Evolutionary conservation across 2,329 filamentous ascomycete genomes (phyloP), one percentile per base, ranked within the genome.

Genomic region (Sporothrix pallida): DNA sequence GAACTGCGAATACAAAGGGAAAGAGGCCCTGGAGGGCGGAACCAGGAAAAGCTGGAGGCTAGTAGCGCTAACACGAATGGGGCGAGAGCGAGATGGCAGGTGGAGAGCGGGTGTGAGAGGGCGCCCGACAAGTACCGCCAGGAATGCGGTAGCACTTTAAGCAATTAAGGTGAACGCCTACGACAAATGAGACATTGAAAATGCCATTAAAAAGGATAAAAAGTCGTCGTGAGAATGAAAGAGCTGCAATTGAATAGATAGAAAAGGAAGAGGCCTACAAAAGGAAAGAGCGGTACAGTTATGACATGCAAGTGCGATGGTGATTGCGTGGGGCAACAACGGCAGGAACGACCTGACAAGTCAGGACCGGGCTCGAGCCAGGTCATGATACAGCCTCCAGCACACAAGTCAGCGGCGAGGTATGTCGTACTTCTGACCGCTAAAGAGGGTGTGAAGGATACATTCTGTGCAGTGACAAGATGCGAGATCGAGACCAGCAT

Each of bases 1-100:
- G 26, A 26, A 42, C 1, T 46, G 31, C 17, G 17, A 70, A 65
- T 26, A 70, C 50, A 60, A 52, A 58, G 63, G 48, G 44, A 73
- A 70, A 26, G 71, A 26, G 63, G 44, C 17, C 48, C 62, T 26
- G 17, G 42, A 12, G 42, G 65, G 44, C 67, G 26, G n/a, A 50
- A 15, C 37, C 65, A n/a, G 54, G 67, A 69, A 70, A 70, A 73
- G 72, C 72, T 70, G 72, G 70, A 65, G 58, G 72, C 67, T 63
- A 73, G 67, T 50, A 44, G 72, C 56, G 67, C 72, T 73, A 73
- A 62, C 56, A 37, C 71, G 15, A 63, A 70, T 70, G 20, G 67
- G 72, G 67, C 31, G 65, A 50, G 26, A 3, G 67, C 31, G 58
- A 56, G 56, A 65, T 62, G 72, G 72, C 20, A 52, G 65, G 60